These are phyloP conservation scores for Talaromyces borbonicus DNA, from an alignment of 495 filamentous ascomycete species.

Conservation along the genomic window DNA sequence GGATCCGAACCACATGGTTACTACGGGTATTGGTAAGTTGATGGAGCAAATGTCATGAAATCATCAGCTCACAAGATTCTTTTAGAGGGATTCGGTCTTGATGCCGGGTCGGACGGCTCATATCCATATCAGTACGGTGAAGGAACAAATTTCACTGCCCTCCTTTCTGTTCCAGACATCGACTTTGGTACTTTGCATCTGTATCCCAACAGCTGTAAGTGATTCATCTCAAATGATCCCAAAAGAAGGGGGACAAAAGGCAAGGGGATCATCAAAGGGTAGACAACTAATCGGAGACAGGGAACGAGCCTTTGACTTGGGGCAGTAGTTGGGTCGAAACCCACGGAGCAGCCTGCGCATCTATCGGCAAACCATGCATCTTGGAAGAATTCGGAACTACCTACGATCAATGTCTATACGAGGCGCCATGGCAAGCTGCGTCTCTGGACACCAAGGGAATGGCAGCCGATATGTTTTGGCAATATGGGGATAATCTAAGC, in stretches of 20 bases:
- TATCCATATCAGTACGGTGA: constrained; percentile 48
- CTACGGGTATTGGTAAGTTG: constrained; percentile 41
- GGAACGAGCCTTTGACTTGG: constrained; percentile 34
- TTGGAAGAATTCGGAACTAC: constrained; percentile 59
- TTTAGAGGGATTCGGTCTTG: constrained; percentile 20
- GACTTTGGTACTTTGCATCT: constrained; percentile 55
- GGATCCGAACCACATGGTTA: constrained; percentile 52
- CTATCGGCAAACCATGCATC: constrained; percentile 54
- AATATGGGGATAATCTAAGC: constrained; percentile 48
- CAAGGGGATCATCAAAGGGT: background rate
- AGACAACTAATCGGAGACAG: constrained; percentile 15
- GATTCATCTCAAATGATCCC: background rate
- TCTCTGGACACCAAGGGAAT: constrained; percentile 34
- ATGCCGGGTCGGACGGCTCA: constrained; percentile 30
- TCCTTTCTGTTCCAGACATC: constrained; percentile 40
- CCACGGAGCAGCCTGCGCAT: constrained; percentile 46
- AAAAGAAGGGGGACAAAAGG: background rate
- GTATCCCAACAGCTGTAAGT: constrained; percentile 31
- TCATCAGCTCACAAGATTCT: background rate
- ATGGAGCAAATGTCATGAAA: background rate
- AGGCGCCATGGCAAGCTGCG: constrained; percentile 48
- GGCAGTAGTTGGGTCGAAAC: constrained; percentile 51
- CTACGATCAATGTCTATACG: constrained; percentile 31
- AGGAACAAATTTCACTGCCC: constrained; percentile 49
- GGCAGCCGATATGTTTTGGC: constrained; percentile 55